Evolutionary conservation across 2,329 filamentous ascomycete genomes (phyloP).

Genomic region (Nigrospora osmanthi): DNA sequence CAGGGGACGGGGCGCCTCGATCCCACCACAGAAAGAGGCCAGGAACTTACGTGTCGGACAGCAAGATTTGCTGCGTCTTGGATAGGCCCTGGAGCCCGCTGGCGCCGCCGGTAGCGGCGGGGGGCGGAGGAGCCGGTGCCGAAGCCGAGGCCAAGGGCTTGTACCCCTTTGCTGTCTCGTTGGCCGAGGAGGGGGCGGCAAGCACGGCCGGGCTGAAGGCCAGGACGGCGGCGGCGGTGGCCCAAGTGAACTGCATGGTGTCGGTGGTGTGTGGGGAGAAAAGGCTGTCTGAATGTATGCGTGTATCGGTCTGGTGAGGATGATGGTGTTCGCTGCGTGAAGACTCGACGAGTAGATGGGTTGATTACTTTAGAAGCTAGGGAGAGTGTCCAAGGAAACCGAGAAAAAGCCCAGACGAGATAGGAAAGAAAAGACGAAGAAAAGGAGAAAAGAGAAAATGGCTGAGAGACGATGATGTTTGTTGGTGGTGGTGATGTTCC

Average conservation of each 20-base stretch:
- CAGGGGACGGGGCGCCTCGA: too few species aligned
- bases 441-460: conserved; percentile 3
- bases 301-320: not conserved
- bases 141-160: conserved; percentile 10
- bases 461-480: not conserved
- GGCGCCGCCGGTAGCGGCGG: conserved; percentile 3
- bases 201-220: conserved; percentile 25
- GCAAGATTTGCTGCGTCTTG: conserved; percentile 27
- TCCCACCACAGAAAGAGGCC: not conserved
- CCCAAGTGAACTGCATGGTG: conserved; percentile 27
- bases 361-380: not conserved
- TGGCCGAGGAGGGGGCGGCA: conserved; percentile 8
- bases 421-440: conserved; percentile 6
- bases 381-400: not conserved
- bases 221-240: conserved; percentile 28
- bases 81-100: conserved; percentile 13
- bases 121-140: conserved; percentile 1
- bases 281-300: not conserved
- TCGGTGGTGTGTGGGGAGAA: conserved; percentile 2
- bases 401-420: not conserved
- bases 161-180: conserved; percentile 1
- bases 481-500: too few species aligned
- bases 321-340: too few species aligned
- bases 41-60: conserved; percentile 27
- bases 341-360: not conserved